Conservation (phyloP, 495 filamentous ascomycete species). For the Aspergillus carlsbadensis region DNA sequence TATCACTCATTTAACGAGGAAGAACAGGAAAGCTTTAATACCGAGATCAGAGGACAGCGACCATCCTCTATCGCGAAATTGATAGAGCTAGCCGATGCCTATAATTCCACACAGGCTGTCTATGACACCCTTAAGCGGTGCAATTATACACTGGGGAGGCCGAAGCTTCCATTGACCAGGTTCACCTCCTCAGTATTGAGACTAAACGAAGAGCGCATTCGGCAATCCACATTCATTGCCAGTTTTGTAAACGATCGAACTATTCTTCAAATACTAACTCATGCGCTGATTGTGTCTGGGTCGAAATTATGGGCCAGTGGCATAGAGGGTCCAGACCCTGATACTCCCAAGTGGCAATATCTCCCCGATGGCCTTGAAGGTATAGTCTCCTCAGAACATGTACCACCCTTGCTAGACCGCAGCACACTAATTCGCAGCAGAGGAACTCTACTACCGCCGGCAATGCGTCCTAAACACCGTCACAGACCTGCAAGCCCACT, state of each 20-base stretch:
- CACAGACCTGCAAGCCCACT: slow-evolving; percentile 71
- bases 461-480: slow-evolving; percentile 72
- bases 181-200: slow-evolving; percentile 30
- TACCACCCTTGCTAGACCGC: not conserved
- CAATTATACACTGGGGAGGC: slow-evolving; percentile 32
- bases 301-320: slow-evolving; percentile 59
- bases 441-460: slow-evolving; percentile 70
- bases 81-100: slow-evolving; percentile 37
- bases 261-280: slow-evolving; percentile 31
- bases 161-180: slow-evolving; percentile 22
- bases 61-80: slow-evolving; percentile 32
- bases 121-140: slow-evolving; percentile 17
- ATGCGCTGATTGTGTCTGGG: slow-evolving; percentile 64
- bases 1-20: slow-evolving; percentile 26
- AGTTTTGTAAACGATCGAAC: slow-evolving; percentile 24
- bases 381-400: slow-evolving; percentile 25
- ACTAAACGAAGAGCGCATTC: slow-evolving; percentile 41
- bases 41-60: slow-evolving; percentile 27
- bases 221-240: slow-evolving; percentile 40
- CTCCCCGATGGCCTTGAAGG: slow-evolving; percentile 73
- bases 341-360: slow-evolving; percentile 65
- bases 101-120: slow-evolving; percentile 33
- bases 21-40: slow-evolving; percentile 19
- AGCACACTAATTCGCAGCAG: slow-evolving; percentile 34
- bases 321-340: slow-evolving; percentile 22